Percentiles rank a stretch among this genome's conserved stretches.
Evolutionary conservation across 306 rosid genomes (phyloP).

Genomic region (Lupinus albus): DNA sequence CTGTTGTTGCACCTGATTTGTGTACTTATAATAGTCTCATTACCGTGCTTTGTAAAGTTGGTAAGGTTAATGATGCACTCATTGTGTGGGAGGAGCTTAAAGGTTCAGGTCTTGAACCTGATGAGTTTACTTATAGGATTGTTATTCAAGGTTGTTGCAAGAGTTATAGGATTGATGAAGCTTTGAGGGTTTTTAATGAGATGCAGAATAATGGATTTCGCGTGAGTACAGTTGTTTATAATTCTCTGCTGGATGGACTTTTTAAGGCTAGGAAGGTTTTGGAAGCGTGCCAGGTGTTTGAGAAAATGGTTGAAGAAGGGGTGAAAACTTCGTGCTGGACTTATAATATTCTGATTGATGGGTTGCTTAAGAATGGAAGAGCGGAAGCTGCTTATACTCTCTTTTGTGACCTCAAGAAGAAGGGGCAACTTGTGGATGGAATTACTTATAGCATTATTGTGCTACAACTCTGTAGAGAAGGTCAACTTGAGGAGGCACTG

Average conservation of each 20-base stretch:
- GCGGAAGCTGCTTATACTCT: slow-evolving; percentile 76
- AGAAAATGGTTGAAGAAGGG: slow-evolving; percentile 82
- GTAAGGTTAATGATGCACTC: slow-evolving; percentile 76
- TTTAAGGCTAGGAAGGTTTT: slow-evolving; percentile 70
- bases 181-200: slow-evolving; percentile 57
- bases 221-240: slow-evolving; percentile 64
- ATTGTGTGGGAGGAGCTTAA: slow-evolving; percentile 74
- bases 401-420: slow-evolving; percentile 83
- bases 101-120: slow-evolving; percentile 72
- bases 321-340: slow-evolving; percentile 73
- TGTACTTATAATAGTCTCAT: slow-evolving; percentile 79
- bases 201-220: slow-evolving; percentile 68
- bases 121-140: slow-evolving; percentile 61
- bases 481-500: slow-evolving; percentile 70
- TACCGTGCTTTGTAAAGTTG: slow-evolving; percentile 65
- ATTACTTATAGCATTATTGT: slow-evolving; percentile 79
- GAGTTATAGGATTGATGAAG: slow-evolving; percentile 65
- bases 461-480: slow-evolving; percentile 77
- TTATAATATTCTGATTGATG: slow-evolving; percentile 78
- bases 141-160: slow-evolving; percentile 75
- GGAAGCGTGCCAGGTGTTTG: slow-evolving; percentile 78
- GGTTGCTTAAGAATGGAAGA: slow-evolving; percentile 78
- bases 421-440: slow-evolving; percentile 81
- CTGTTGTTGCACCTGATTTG: slow-evolving; percentile 63
- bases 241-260: slow-evolving; percentile 69